Conservation (phyloP, 345 rosid genomes). For the Isatis tinctoria region DNA sequence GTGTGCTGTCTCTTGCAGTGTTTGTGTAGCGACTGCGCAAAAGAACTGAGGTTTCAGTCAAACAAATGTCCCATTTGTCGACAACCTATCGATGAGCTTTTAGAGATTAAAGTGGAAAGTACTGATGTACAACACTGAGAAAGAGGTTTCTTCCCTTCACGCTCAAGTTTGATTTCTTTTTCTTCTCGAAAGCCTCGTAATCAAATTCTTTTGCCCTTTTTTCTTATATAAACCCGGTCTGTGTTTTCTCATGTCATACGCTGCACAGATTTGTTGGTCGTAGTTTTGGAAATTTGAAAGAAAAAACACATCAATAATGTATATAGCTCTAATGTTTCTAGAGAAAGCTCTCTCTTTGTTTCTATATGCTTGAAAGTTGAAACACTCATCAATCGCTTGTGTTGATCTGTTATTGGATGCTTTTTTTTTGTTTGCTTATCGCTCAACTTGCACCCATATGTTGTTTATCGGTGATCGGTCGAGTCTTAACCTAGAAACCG, state of each 20-base stretch:
- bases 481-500: background rate
- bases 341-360: background rate
- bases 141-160: constrained; percentile 29
- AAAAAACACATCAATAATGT: constrained; percentile 2
- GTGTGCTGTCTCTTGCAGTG: constrained; percentile 48
- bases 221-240: background rate
- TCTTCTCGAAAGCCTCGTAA: background rate
- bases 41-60: constrained; percentile 69
- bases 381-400: background rate
- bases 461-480: background rate
- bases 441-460: background rate
- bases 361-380: background rate
- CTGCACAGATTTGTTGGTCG: constrained; percentile 11
- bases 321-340: constrained; percentile 26
- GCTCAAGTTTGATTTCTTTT: constrained; percentile 14
- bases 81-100: constrained; percentile 66
- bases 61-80: constrained; percentile 93
- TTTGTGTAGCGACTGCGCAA: constrained; percentile 81
- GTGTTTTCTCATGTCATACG: background rate
- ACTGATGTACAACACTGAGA: constrained; percentile 34
- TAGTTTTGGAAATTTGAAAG: constrained; percentile 4
- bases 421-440: background rate
- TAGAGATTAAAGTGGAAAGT: constrained; percentile 68
- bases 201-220: background rate
- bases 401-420: background rate